These are phyloP conservation scores for Arthrobotrys conoides DNA, from an alignment of 2,329 filamentous ascomycete species.

Conservation along the genomic window DNA sequence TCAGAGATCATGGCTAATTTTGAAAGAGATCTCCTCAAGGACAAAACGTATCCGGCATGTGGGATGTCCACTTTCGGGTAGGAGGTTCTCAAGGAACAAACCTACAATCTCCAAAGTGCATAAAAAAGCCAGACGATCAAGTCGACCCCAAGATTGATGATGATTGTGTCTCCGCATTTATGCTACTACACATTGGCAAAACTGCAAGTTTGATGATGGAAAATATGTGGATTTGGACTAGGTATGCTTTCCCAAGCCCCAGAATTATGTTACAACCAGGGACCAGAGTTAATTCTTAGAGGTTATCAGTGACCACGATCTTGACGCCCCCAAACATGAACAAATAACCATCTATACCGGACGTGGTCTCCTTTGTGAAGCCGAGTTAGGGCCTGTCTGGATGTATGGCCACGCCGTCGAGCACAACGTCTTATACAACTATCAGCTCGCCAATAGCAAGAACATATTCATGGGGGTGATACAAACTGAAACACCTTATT, in stretches of 20 bases:
- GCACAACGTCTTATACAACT: conserved; percentile 77
- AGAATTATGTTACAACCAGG: neutral
- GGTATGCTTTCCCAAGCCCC: conserved; percentile 14
- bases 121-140: conserved; percentile 70
- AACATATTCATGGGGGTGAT: conserved; percentile 87
- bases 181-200: conserved; percentile 67
- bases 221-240: conserved; percentile 71
- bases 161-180: conserved; percentile 67
- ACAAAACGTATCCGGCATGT: conserved; percentile 71
- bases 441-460: conserved; percentile 82
- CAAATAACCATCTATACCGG: conserved; percentile 69
- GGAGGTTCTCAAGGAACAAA: conserved; percentile 77
- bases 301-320: conserved; percentile 70
- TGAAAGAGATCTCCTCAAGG: conserved; percentile 70
- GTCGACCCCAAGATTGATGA: conserved; percentile 62
- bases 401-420: conserved; percentile 72
- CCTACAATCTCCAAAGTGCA: conserved; percentile 67
- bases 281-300: conserved; percentile 62
- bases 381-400: conserved; percentile 70
- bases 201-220: conserved; percentile 68
- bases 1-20: conserved; percentile 66
- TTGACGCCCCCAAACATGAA: conserved; percentile 68
- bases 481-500: conserved; percentile 86
- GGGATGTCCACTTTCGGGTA: conserved; percentile 94
- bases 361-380: conserved; percentile 70